Percentiles rank a stretch among this genome's conserved stretches.
These are phyloP conservation scores for Quercus gilva DNA, from an alignment of 306 rosid species.

Conservation along the genomic window DNA sequence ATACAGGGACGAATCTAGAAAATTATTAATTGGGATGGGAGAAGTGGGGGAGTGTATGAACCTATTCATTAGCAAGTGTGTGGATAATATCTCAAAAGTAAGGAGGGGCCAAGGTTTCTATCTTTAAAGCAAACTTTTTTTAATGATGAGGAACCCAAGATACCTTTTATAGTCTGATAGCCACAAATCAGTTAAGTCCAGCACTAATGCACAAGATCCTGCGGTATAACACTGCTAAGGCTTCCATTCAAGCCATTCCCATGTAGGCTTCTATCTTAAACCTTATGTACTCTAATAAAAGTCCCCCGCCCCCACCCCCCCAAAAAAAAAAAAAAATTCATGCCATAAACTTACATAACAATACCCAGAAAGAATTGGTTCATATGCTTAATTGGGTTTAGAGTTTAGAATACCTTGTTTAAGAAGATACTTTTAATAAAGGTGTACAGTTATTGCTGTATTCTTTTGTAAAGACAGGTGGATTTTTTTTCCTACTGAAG, in stretches of 20 bases:
- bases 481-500: not conserved
- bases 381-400: not conserved
- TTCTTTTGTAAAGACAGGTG: not conserved
- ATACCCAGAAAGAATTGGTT: not conserved
- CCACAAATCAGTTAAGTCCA: no score
- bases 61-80: not conserved
- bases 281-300: not conserved
- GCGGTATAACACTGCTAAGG: no score
- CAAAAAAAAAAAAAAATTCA: not conserved
- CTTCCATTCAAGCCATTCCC: no score
- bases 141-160: no score
- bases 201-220: no score
- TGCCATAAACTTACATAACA: not conserved
- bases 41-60: not conserved
- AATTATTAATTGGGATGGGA: no score
- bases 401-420: not conserved
- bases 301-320: rapidly evolving
- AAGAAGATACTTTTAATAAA: not conserved
- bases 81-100: not conserved
- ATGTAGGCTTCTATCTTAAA: not conserved
- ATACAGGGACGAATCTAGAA: no score
- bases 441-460: not conserved
- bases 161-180: no score
- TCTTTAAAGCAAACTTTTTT: no score
- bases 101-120: not conserved